Conservation (phyloP, 805 yeast genomes). For the Cyberlindnera americana region DNA sequence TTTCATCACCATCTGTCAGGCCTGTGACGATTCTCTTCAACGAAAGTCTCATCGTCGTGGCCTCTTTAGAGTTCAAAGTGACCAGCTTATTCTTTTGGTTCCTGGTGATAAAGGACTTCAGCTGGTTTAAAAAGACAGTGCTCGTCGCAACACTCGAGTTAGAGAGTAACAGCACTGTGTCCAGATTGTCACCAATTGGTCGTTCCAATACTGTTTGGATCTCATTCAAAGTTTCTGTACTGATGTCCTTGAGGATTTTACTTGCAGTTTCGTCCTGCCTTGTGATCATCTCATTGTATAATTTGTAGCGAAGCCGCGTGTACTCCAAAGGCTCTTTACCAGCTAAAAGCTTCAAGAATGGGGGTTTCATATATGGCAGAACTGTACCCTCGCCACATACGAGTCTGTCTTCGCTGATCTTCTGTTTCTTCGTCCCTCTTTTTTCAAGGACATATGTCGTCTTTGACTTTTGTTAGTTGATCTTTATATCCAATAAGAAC, state of each 20-base stretch:
- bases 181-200: conserved; percentile 9
- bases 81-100: conserved; percentile 15
- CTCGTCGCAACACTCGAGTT: conserved; percentile 24
- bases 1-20: conserved; percentile 8
- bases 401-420: conserved; percentile 4
- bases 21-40: conserved; percentile 22
- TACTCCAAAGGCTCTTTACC: conserved; percentile 20
- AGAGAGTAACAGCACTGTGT: conserved; percentile 21
- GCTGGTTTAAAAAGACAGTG: conserved; percentile 14
- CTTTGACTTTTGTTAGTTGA: conserved; percentile 9
- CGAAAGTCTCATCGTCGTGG: conserved; percentile 24
- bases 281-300: conserved; percentile 12
- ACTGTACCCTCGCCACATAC: conserved; percentile 21
- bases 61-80: conserved; percentile 24
- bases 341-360: conserved; percentile 18
- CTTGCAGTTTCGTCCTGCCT: conserved; percentile 16
- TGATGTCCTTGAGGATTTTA: conserved; percentile 18
- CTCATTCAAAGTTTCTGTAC: conserved; percentile 13
- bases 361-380: conserved; percentile 1
- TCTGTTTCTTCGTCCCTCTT: conserved; percentile 12
- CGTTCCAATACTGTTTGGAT: conserved; percentile 9
- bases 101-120: conserved; percentile 11
- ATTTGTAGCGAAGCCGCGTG: conserved; percentile 15
- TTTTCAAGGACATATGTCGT: conserved; percentile 20
- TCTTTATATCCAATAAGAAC: too few relatives aligned